These are phyloP conservation scores for Abelmoschus esculentus DNA, from an alignment of 345 rosid genomes.

Conservation along the genomic window DNA sequence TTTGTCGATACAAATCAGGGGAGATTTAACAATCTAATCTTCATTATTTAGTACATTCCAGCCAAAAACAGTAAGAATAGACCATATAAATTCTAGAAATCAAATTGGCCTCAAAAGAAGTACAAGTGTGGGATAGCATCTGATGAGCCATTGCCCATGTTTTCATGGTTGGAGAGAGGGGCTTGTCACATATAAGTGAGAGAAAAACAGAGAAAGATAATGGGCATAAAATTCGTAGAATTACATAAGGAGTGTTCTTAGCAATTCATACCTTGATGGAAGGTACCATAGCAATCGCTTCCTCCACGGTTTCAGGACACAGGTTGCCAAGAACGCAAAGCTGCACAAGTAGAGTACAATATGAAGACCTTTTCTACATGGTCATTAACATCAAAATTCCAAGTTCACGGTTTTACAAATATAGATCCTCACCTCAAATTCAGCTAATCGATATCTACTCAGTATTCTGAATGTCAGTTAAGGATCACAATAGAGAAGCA, in stretches of 20 bases:
- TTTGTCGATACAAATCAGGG: not conserved
- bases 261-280: conserved; percentile 62
- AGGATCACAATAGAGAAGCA: conserved; percentile 26
- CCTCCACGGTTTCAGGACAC: conserved; percentile 96
- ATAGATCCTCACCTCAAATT: conserved; percentile 67
- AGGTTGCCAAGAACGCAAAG: conserved; percentile 97
- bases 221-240: not conserved
- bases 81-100: conserved; percentile 9
- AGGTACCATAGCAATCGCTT: conserved; percentile 97
- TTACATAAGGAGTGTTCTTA: not conserved
- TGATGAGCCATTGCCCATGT: not conserved
- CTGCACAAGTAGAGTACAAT: conserved; percentile 33
- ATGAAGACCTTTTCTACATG: not conserved
- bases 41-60: not conserved
- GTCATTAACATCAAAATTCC: not conserved
- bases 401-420: not conserved
- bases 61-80: not conserved
- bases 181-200: not conserved
- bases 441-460: conserved; percentile 80
- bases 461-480: conserved; percentile 62
- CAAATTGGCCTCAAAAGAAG: not conserved
- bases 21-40: not conserved
- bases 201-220: not conserved
- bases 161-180: not conserved
- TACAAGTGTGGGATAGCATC: not conserved